A percentile compares a stretch with the other conserved stretches of the same genome.
These are phyloP conservation scores for Marasmius tenuissimus DNA, from an alignment of 1,284 basidiomycete species.

Conservation along the genomic window DNA sequence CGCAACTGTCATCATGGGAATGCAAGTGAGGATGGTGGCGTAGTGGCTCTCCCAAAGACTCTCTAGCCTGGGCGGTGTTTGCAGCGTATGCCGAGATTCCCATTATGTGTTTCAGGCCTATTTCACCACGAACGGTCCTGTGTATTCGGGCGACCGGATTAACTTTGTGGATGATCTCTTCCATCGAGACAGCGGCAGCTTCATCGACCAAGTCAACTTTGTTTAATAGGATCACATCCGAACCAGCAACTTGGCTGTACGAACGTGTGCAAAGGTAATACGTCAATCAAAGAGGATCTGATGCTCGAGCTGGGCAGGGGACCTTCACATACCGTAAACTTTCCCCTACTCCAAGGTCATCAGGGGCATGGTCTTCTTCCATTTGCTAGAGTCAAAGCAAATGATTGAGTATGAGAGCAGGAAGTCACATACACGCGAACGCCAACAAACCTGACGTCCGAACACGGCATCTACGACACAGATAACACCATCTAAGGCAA, in stretches of 20 bases:
- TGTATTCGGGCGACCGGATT: constrained; percentile 80
- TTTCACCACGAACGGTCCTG: constrained; percentile 63
- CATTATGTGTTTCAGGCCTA: constrained; percentile 75
- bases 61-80: constrained; percentile 22
- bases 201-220: constrained; percentile 75
- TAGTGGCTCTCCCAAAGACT: constrained; percentile 10
- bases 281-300: neutral
- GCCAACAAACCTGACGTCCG: constrained; percentile 62
- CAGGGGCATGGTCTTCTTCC: constrained; percentile 67
- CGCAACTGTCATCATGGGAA: constrained; percentile 35
- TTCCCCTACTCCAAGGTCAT: constrained; percentile 65
- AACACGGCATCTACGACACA: constrained; percentile 91
- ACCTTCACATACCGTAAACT: constrained; percentile 63
- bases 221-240: constrained; percentile 89
- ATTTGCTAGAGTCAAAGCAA: constrained; percentile 69
- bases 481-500: constrained; percentile 84
- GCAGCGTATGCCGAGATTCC: constrained; percentile 73
- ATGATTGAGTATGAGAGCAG: neutral
- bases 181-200: constrained; percentile 42
- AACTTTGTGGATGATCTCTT: constrained; percentile 62
- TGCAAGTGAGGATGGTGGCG: constrained; percentile 26
- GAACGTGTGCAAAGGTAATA: neutral
- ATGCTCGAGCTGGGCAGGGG: neutral
- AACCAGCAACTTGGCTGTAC: constrained; percentile 82
- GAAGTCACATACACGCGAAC: neutral